Base-by-base conservation (phyloP, 2,329 filamentous ascomycete species). In the Claviceps africana region DNA sequence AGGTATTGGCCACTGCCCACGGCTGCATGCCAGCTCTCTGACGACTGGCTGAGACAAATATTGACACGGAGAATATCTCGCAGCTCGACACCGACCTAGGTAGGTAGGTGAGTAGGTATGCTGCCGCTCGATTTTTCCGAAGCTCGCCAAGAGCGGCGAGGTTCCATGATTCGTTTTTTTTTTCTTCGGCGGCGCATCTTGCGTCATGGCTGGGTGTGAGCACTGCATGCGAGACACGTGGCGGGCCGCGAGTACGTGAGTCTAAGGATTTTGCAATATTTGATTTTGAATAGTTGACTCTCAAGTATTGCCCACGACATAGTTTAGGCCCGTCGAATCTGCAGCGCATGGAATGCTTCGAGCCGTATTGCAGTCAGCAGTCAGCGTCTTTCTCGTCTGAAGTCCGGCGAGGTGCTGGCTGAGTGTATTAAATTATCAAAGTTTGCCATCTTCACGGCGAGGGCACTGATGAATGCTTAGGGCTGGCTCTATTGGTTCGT, bases 1-100 rank as follows among this genome's bases (percentile, higher is more conserved):
- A 25, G 25, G 25, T 25, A 3, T 25, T 25, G 25, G 25, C 21
- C 21, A 28, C 42, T 15, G 21, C 3, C 25, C 25, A 25, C 15
- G 17, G 1, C 35, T 17, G 35, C 35, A n/a, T 37, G 42, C 42
- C 42, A 25, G 15, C 22, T 25, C 21, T 17, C 25, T 10, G 5
- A 17, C 30, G 13, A 33, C n/a, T 22, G 48, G 44, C 28, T 35
- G 48, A 50, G 48, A 50, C 48, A 44, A 40, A 44, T 50, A 50
- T 50, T 50, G 48, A 50, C 21, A 44, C 21, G n/a, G 28, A 35
- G 37, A 37, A 37, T 37, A 37, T 17, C 35, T 35, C n/a, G 19
- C 25, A 44, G 35, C 28, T 22, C 30, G 19, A 35, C 8, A 17
- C 15, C 8, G 17, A 50, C n/a, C n/a, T n/a, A n/a, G n/a, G n/a